Evolutionary conservation across 129 eudicot species (phyloP).

Genomic region (Saussurea involucrata): DNA sequence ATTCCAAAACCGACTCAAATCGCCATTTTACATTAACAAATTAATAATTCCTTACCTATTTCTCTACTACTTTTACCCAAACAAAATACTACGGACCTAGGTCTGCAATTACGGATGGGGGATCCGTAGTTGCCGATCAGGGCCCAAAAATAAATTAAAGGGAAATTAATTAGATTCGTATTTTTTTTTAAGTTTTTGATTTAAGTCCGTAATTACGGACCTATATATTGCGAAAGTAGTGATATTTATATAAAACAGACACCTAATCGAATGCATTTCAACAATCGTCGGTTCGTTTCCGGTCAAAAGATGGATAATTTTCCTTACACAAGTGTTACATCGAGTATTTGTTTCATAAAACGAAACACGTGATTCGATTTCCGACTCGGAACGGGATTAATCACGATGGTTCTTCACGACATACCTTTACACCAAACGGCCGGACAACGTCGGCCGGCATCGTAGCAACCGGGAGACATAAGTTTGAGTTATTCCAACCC

Average conservation of each 20-base stretch:
- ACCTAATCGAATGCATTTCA: constrained; percentile 6
- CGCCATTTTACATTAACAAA: too few species aligned
- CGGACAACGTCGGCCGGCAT: constrained; percentile 21
- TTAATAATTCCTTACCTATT: too few species aligned
- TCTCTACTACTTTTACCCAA: too few species aligned
- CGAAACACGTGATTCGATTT: neutral
- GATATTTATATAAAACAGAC: neutral
- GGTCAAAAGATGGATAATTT: constrained; percentile 17
- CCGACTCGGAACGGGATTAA: neutral
- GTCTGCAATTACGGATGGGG: too few species aligned
- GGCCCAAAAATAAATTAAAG: too few species aligned
- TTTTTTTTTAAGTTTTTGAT: too few species aligned
- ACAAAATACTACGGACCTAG: too few species aligned
- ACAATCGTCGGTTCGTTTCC: neutral
- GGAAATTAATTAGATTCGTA: too few species aligned
- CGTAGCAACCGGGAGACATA: constrained; percentile 43
- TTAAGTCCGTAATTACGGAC: too few species aligned
- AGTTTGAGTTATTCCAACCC: constrained; percentile 77
- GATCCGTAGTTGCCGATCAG: too few species aligned
- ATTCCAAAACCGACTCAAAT: constrained; percentile 11
- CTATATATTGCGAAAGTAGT: too few species aligned
- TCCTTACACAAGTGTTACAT: constrained; percentile 19
- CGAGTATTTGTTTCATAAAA: neutral
- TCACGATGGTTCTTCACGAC: constrained; percentile 35
- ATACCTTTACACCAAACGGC: constrained; percentile 72